Conservation (phyloP, 2,329 filamentous ascomycete genomes). For the Aspergillus hiratsukae region DNA sequence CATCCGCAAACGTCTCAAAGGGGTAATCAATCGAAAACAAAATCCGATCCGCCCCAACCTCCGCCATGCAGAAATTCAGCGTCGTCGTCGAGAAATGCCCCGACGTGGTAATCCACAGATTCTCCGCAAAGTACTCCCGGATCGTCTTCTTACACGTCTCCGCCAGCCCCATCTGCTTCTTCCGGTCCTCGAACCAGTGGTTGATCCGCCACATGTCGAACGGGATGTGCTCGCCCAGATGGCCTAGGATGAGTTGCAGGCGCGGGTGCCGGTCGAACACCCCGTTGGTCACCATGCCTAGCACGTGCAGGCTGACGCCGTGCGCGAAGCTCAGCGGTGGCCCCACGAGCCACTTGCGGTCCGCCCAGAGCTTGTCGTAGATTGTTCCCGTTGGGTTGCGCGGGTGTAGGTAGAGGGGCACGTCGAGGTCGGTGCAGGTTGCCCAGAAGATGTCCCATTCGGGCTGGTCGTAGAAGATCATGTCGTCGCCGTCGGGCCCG, state of each 20-base stretch:
- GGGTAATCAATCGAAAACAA: conserved; percentile 42
- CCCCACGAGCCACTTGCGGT: conserved; percentile 57
- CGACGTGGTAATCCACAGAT: conserved; percentile 41
- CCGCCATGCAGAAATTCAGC: conserved; percentile 37
- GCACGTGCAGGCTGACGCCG: conserved; percentile 54
- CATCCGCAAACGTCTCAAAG: conserved; percentile 39
- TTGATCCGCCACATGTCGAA: conserved; percentile 49
- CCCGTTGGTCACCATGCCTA: conserved; percentile 50
- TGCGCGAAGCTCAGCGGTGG: conserved; percentile 57
- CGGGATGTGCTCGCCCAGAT: conserved; percentile 48
- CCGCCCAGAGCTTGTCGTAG: conserved; percentile 55
- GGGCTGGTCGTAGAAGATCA: conserved; percentile 61
- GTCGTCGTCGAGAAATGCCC: conserved; percentile 40
- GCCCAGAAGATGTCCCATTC: conserved; percentile 59
- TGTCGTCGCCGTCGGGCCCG: conserved; percentile 54
- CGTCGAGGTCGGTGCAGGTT: conserved; percentile 55
- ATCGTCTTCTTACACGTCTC: conserved; percentile 44
- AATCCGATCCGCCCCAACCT: conserved; percentile 38
- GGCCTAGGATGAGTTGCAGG: conserved; percentile 46
- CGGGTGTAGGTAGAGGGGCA: conserved; percentile 63
- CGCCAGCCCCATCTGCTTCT: conserved; percentile 32
- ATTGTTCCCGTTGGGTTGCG: conserved; percentile 54
- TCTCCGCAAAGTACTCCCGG: conserved; percentile 39
- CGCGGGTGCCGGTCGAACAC: conserved; percentile 48
- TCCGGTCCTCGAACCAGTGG: conserved; percentile 38